phyloP scores from a whole-genome alignment of 2,329 filamentous ascomycete species.

The Aurifilum marmelostoma region DNA sequence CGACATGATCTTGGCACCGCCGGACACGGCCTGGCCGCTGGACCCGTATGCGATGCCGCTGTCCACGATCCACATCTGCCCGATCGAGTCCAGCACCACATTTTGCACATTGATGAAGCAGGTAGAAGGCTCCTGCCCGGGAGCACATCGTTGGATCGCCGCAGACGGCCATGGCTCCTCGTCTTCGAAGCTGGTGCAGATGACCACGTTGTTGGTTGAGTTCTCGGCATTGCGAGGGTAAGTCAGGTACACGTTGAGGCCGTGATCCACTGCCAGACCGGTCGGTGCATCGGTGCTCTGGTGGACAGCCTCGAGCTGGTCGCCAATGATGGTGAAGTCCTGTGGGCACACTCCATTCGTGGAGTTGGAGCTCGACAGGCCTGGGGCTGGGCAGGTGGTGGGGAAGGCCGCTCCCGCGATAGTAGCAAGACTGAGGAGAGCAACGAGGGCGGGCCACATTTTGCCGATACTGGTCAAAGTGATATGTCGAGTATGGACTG shows the following conservation, averaged over 20 bases:
- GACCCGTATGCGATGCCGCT: constrained; percentile 42
- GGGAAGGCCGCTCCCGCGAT: constrained; percentile 5
- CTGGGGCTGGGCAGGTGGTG: constrained; percentile 15
- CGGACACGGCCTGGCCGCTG: constrained; percentile 34
- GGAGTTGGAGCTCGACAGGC: constrained; percentile 21
- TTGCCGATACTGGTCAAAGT: background rate
- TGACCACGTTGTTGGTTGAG: constrained; percentile 43
- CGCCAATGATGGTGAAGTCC: constrained; percentile 43
- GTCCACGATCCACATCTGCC: constrained; percentile 46
- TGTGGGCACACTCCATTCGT: constrained; percentile 25
- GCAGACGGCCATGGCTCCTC: constrained; percentile 46
- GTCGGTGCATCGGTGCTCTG: constrained; percentile 42
- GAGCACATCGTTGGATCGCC: constrained; percentile 43
- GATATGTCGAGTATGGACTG: background rate
- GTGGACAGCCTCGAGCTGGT: constrained; percentile 41
- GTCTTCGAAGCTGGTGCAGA: constrained; percentile 42
- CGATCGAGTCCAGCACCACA: constrained; percentile 44
- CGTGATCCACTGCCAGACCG: constrained; percentile 43
- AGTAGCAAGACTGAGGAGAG: background rate
- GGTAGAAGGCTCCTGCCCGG: constrained; percentile 42
- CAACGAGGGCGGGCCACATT: background rate
- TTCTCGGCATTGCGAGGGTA: constrained; percentile 45
- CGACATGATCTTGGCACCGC: constrained; percentile 47
- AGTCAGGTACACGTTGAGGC: constrained; percentile 44
- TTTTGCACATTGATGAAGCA: constrained; percentile 52